These are phyloP conservation scores for Micractinium sp. DNA, from an alignment of 139 green algal species.

Conservation along the genomic window DNA sequence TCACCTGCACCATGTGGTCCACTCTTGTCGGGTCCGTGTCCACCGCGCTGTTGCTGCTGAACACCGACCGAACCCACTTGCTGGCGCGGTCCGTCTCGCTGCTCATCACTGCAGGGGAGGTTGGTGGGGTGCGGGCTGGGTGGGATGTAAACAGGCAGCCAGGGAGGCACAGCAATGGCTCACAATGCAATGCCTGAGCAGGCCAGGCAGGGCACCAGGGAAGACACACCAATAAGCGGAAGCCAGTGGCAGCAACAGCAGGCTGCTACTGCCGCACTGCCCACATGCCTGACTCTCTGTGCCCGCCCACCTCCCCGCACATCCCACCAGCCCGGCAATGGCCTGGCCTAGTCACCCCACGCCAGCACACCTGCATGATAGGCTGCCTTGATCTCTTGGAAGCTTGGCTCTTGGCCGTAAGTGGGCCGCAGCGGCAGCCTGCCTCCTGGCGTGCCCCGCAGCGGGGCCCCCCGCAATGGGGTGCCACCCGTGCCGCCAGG, in stretches of 20 bases:
- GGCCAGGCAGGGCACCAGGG: too few relatives aligned
- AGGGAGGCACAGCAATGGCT: too few relatives aligned
- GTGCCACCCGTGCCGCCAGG: neutral
- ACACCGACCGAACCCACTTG: constrained; percentile 16
- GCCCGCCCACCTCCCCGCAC: too few relatives aligned
- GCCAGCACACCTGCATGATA: constrained; percentile 22
- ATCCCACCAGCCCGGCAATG: neutral
- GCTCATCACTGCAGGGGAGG: constrained; percentile 5
- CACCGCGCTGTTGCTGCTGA: constrained; percentile 20
- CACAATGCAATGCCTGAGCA: too few relatives aligned
- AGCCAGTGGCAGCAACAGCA: too few relatives aligned
- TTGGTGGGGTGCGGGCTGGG: neutral
- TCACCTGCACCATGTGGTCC: constrained; percentile 37
- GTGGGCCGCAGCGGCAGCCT: neutral
- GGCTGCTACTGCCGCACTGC: neutral
- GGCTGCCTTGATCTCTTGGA: constrained; percentile 16
- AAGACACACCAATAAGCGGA: too few relatives aligned
- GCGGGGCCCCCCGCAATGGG: neutral
- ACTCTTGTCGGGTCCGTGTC: constrained; percentile 26
- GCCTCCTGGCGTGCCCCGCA: neutral
- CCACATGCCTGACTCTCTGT: neutral
- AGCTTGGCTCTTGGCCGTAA: constrained; percentile 8
- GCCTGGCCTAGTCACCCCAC: neutral
- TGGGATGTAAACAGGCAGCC: neutral
- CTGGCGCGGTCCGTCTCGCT: neutral